Evolutionary conservation across 805 yeast genomes (phyloP).

Genomic region (Ascoidea asiatica): DNA sequence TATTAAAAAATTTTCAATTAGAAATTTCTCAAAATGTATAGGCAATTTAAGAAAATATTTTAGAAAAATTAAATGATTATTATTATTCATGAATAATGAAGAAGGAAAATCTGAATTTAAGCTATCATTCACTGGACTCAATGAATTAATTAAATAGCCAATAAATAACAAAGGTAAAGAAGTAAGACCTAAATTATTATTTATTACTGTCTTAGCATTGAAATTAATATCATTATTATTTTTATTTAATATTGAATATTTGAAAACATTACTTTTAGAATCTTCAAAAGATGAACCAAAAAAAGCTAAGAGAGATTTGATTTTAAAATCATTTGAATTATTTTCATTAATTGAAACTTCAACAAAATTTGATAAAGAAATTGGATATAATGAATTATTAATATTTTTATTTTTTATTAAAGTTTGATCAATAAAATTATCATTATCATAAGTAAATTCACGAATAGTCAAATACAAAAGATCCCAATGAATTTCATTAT

Average conservation of each 20-base stretch:
- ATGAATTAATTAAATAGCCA: constrained; percentile 11
- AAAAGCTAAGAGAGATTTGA: not conserved
- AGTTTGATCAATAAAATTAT: constrained; percentile 8
- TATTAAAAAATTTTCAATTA: constrained; percentile 34
- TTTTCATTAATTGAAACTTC: constrained; percentile 2
- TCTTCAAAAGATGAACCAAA: not conserved
- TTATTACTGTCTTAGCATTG: constrained; percentile 16
- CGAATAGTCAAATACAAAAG: constrained; percentile 30
- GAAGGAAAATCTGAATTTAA: constrained; percentile 5
- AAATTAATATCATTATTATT: not conserved
- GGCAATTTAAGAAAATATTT: constrained; percentile 19
- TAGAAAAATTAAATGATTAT: constrained; percentile 9
- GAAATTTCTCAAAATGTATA: constrained; percentile 20
- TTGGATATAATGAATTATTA: not conserved
- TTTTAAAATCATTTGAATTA: constrained; percentile 7
- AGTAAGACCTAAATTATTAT: constrained; percentile 38
- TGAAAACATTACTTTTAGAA: not conserved
- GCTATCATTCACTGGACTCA: constrained; percentile 16
- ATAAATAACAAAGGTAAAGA: constrained; percentile 34
- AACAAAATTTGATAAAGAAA: not conserved
- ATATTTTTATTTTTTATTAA: no score
- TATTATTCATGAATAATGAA: constrained; percentile 8
- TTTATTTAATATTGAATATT: not conserved
- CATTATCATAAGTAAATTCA: constrained; percentile 24
- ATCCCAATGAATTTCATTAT: constrained; percentile 27